Evolutionary conservation across 1,284 basidiomycete species (phyloP).

Genomic region (Neolentinus lepideus): DNA sequence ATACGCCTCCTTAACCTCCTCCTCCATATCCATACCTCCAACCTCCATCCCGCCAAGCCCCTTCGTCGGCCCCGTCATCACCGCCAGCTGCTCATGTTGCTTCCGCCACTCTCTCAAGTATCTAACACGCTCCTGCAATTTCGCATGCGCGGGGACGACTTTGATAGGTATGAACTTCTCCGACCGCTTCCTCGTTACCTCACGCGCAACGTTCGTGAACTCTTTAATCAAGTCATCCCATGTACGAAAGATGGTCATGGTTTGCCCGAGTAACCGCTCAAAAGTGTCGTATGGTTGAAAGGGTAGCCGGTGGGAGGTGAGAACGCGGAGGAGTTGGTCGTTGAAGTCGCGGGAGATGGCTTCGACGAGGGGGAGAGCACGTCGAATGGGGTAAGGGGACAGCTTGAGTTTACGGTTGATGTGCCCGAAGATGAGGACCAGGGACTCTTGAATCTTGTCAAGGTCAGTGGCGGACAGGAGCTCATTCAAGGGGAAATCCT

Average conservation of each 20-base stretch:
- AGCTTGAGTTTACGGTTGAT: slow-evolving; percentile 94
- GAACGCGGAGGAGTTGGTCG: slow-evolving; percentile 87
- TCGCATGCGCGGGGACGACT: slow-evolving; percentile 84
- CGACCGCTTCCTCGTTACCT: slow-evolving; percentile 85
- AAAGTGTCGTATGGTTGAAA: slow-evolving; percentile 95
- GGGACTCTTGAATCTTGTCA: slow-evolving; percentile 87
- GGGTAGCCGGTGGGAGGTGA: slow-evolving; percentile 84
- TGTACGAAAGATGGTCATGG: slow-evolving; percentile 80
- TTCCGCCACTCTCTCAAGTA: slow-evolving; percentile 93
- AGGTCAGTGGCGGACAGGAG: slow-evolving; percentile 94
- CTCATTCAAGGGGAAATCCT: slow-evolving; percentile 97
- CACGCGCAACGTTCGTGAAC: slow-evolving; percentile 95
- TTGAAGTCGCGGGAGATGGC: slow-evolving; percentile 98
- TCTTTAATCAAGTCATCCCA: slow-evolving; percentile 99
- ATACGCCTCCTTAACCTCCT: slow-evolving; percentile 92
- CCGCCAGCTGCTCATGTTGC: slow-evolving; percentile 94
- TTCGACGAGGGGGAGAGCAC: slow-evolving; percentile 93
- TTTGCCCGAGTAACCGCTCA: slow-evolving; percentile 75
- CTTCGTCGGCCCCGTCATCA: slow-evolving; percentile 95
- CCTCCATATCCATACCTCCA: slow-evolving; percentile 92
- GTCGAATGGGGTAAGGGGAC: slow-evolving; percentile 93
- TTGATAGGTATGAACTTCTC: slow-evolving; percentile 99
- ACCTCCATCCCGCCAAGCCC: slow-evolving; percentile 72
- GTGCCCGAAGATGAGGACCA: slow-evolving; percentile 86
- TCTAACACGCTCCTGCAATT: slow-evolving; percentile 82